Evolutionary conservation across 805 yeast species (phyloP), one percentile per base, ranked within the genome.

Genomic region (Candida parachauliodes): DNA sequence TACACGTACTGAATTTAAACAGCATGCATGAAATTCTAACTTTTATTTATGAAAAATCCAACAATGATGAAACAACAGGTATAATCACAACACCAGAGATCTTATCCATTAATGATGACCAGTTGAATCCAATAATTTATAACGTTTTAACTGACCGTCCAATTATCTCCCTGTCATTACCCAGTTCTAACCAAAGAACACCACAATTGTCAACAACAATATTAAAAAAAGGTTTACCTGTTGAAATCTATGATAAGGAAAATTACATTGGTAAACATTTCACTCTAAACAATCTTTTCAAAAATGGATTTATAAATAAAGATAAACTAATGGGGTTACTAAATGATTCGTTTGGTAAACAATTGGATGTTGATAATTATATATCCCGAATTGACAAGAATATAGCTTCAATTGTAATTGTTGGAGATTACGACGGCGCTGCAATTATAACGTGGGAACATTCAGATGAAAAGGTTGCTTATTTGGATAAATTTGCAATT

Each of bases 381-480:
- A 60, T 88, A 17, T 42, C 65, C 2, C 66, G 98, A 35, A 72
- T 93, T 25, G 72, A 79, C 43, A 69, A 77, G 1, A 68, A 68
- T 1, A 68, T 91, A 3, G 89, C 96, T 0, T 83, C 85, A 0
- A 57, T 93, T 8, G 80, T 93, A 11, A 74, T 93, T 10, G 87
- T 91, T 2, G 98, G 98, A 1, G 93, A 91, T 52, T 93, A 93
- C 57, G 96, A 89, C 47, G 98, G 98, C 2, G 88, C 87, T 12
- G 97, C 98, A 0, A 83, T 93, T 11, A 74, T 91, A 24, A 93
- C 98, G 0, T 83, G 87, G 77, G 98, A 91, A 50, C 40, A 45
- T 28, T 42, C 56, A 1, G 35, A 43, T 20, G 46, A 34, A n/a
- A 42, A 42, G 15, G 71, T 88, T 22, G 86, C 96, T 0, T 93